These are phyloP conservation scores for Ganoderma sinense DNA, from an alignment of 1,284 basidiomycete species.

Conservation along the genomic window DNA sequence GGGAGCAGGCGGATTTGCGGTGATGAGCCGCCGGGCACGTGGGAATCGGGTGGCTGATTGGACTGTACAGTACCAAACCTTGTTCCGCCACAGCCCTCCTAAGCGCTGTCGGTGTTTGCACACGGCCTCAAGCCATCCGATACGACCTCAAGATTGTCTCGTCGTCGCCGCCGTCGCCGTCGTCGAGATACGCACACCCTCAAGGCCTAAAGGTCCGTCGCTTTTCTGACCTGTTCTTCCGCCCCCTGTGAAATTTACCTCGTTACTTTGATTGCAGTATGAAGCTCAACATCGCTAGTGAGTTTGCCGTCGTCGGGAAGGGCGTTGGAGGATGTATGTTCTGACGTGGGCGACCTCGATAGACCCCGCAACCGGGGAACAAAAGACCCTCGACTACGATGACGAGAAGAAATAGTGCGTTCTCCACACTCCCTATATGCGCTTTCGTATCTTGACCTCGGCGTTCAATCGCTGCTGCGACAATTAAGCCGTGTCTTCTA, in stretches of 20 bases:
- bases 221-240: constrained; percentile 10
- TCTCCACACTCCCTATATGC: neutral
- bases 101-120: constrained; percentile 37
- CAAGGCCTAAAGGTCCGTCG: constrained; percentile 38
- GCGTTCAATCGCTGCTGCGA: neutral
- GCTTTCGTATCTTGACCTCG: constrained; percentile 6
- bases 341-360: constrained; percentile 27
- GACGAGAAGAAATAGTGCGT: constrained; percentile 90
- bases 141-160: constrained; percentile 46
- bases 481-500: constrained; percentile 86
- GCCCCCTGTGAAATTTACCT: constrained; percentile 20
- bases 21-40: constrained; percentile 40
- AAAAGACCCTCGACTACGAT: constrained; percentile 96
- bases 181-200: constrained; percentile 45
- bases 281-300: constrained; percentile 98
- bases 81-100: constrained; percentile 41
- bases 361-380: constrained; percentile 95
- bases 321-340: constrained; percentile 15
- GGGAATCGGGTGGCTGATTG: constrained; percentile 43
- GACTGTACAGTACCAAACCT: constrained; percentile 55
- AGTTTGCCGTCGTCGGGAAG: constrained; percentile 42
- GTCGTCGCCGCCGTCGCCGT: constrained; percentile 46
- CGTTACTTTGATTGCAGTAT: constrained; percentile 54
- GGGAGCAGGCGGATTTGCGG: constrained; percentile 31
- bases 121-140: constrained; percentile 38